Percentiles rank a stretch among this genome's conserved stretches.
Evolutionary conservation across 192 early-diverging fungal genomes (phyloP).

Genomic region (Dissophora ornata): DNA sequence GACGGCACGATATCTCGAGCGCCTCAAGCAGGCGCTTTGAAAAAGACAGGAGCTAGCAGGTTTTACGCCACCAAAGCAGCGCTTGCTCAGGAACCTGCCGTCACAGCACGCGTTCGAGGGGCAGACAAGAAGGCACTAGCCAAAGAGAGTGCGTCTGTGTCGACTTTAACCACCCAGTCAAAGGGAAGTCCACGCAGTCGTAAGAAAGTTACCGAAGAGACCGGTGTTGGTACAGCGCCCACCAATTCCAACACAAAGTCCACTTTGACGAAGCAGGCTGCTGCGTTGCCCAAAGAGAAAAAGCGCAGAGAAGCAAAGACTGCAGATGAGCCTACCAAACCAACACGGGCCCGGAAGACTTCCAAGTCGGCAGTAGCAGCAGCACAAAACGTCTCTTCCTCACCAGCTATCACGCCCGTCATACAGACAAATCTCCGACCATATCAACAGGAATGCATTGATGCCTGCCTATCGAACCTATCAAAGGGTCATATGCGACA

Average conservation of each 20-base stretch:
- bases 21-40: too few species aligned
- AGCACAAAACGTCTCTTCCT: background rate
- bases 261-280: background rate
- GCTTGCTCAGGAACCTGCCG: conserved; percentile 1
- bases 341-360: conserved; percentile 1
- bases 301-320: background rate
- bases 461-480: conserved; percentile 66
- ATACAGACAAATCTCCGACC: conserved; percentile 63
- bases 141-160: too few species aligned
- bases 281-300: too few species aligned
- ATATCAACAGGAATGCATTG: conserved; percentile 92
- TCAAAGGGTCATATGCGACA: conserved; percentile 73
- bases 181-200: background rate
- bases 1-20: background rate
- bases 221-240: background rate
- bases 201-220: background rate
- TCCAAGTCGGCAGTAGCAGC: background rate
- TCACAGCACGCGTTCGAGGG: background rate
- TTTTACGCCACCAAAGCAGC: conserved; percentile 13
- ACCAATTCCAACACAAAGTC: too few species aligned
- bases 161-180: background rate
- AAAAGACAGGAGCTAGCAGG: background rate
- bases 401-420: background rate
- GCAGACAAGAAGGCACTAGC: too few species aligned
- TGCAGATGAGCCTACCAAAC: background rate